Evolutionary conservation across 352 stramenopile species (phyloP), one percentile per base, ranked within the genome.

Genomic region (Phytophthora pinifolia): DNA sequence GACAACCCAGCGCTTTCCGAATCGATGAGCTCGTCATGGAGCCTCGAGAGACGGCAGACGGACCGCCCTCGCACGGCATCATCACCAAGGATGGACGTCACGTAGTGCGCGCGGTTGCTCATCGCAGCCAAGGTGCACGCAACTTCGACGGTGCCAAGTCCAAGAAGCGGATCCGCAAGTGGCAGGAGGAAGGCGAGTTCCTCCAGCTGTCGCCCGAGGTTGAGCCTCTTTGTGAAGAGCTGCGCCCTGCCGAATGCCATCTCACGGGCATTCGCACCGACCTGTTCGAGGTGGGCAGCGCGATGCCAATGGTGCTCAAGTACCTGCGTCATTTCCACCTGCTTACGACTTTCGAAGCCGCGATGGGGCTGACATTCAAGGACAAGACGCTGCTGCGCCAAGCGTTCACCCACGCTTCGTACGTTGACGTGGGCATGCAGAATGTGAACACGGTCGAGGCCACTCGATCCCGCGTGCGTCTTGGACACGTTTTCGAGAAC

Each of bases 271-370:
- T 96, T 31, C 81, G 83, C 0, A 61, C 80, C 14, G 86, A 96
- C 41, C 67, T 96, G 2, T 92, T 93, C 34, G 86, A 96, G 50
- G 42, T 91, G n/a, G 80, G 70, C 12, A 85, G 71, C 22, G 80
- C 79, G n/a, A 89, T 96, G 76, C 84, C 86, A 14, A 89, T 96
- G 81, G 67, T 92, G 37, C 65, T 94, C 15, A 91, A 92, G 65
- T 86, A 91, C 60, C 63, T 96, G 25, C 80, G 83, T 9, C 74
- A 96, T 51, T 90, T 80, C 53, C 78, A 74, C 18, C 44, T 90
- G 17, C 59, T 94, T 3, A 63, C 70, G 15, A 84, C 67, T 35
- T 93, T 96, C 48, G 77, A 87, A 56, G 35, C 31, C 12, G 62
- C 62, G 17, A 88, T 92, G 75, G 73, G 68, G 4, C 48, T 94